Evolutionary conservation across 192 early-diverging fungal species (phyloP), one percentile per base, ranked within the genome.

Genomic region (Backusella westeae): DNA sequence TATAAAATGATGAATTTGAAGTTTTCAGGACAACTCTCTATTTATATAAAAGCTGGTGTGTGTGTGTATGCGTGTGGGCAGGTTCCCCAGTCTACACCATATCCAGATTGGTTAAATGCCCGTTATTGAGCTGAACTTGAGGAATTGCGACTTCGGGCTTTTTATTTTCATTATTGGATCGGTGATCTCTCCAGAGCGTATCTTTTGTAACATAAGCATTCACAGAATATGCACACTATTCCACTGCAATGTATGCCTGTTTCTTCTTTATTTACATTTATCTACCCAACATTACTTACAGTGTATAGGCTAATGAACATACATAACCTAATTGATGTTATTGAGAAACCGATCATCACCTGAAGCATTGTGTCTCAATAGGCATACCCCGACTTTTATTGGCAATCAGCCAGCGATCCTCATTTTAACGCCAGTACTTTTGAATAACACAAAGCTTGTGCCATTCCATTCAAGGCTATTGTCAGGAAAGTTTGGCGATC

Each of bases 381-480:
- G 6, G 46, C 46, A 17, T 21, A n/a, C 23, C 53, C 53, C 53
- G 53, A 59, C 53, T 26, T 59, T 59, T 59, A 59, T 59, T 59
- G 56, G 23, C 56, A 63, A 63, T 63, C 56, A 63, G 56, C 21
- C 23, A 63, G 26, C 56, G 32, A 32, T 32, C 12, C 4, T 6
- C 9, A 26, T 63, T 63, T 63, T 63, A 63, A 63, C 26, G 3
- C 29, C 12, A 29, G 56, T 29, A 9, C 26, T 56, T 23, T 23
- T 56, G 21, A 56, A 26, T 12, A 23, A 14, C 46, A 49, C 17
- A 63, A 63, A 26, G 8, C 4, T 26, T 63, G 56, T 23, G 23
- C 56, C 56, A 63, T 63, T 63, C 56, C 56, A 63, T 63, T 63
- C 56, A 63, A 26, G n/a, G 26, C 56, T 63, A 63, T 63, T 63